Evolutionary conservation across 1,284 basidiomycete species (phyloP), one percentile per base, ranked within the genome.

Genomic region (Cutaneotrichosporon curvatum): DNA sequence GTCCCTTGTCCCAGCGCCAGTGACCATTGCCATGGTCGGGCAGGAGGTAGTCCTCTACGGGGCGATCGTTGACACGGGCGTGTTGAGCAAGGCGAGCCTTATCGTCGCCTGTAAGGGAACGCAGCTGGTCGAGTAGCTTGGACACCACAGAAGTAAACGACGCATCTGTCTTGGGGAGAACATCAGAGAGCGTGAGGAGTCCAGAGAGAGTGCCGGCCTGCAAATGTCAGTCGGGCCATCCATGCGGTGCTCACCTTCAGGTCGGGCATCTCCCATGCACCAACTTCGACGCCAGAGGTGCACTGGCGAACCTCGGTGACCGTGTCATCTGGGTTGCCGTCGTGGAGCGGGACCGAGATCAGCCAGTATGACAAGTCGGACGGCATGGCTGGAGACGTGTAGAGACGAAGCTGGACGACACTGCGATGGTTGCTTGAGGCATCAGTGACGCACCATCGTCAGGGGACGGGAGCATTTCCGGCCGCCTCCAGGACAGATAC

Each of bases 141-240:
- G 86, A 86, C 50, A 94, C 85, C 11, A 83, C 82, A 19, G 80
- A 75, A 3, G 88, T 96, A 74, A 95, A 91, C 74, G 80, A 80
- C n/a, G 79, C 67, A 60, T 98, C 95, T 53, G 86, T 81, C 74
- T 96, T 97, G 14, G 91, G 88, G 37, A 98, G 78, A 44, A 87
- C 83, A 65, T 98, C 95, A 15, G 90, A 94, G 40, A 98, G 79
- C 4, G 81, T 78, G 56, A 99, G 82, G 49, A 99, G 81, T 22
- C 81, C 79, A 54, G 94, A 92, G 21, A 99, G 80, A 0, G 94
- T 98, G 46, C 94, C 94, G 50, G 91, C 89, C 90, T 97, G 25
- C 25, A 28, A 12, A 28, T 32, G 61, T 28, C 6, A 15, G 14
- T 19, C 18, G 20, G 18, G 16, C 16, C 7, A 11, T 36, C 7